Evolutionary conservation across 257 asterid species (phyloP).

Genomic region (Fraxinus pennsylvanica): DNA sequence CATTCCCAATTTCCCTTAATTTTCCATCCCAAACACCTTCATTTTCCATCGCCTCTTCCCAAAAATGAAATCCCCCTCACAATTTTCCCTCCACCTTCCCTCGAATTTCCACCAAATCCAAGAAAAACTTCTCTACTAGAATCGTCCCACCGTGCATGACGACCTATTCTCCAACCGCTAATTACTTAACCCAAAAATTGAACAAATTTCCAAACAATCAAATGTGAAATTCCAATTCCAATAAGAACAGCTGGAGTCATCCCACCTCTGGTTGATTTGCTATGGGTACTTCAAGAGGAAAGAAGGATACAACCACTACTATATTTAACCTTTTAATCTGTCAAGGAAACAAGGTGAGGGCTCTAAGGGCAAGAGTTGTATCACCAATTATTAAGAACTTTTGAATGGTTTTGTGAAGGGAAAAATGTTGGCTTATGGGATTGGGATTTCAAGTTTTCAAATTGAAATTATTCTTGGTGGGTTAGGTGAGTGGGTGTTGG

Average conservation of each 20-base stretch:
- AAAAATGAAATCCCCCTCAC: conserved; percentile 21
- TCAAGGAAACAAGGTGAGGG: conserved; percentile 92
- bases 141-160: too few species aligned
- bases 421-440: too few species aligned
- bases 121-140: conserved; percentile 55
- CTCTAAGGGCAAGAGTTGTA: conserved; percentile 79
- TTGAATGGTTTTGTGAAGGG: too few species aligned
- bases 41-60: conserved; percentile 30
- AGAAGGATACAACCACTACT: conserved; percentile 93
- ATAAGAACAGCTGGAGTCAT: conserved; percentile 91
- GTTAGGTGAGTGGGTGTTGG: too few species aligned
- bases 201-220: too few species aligned
- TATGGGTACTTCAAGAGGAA: conserved; percentile 92
- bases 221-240: too few species aligned
- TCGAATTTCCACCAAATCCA: conserved; percentile 34
- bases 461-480: too few species aligned
- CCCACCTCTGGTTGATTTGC: conserved; percentile 75
- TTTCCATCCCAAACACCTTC: conserved; percentile 30
- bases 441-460: too few species aligned
- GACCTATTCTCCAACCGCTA: too few species aligned
- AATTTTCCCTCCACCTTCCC: conserved; percentile 27
- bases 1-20: conserved; percentile 39
- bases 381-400: conserved; percentile 48
- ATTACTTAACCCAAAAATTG: too few species aligned
- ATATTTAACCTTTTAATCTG: conserved; percentile 83